Evolutionary conservation across 345 rosid genomes (phyloP), one percentile per base, ranked within the genome.

Genomic region (Populus deltoides): DNA sequence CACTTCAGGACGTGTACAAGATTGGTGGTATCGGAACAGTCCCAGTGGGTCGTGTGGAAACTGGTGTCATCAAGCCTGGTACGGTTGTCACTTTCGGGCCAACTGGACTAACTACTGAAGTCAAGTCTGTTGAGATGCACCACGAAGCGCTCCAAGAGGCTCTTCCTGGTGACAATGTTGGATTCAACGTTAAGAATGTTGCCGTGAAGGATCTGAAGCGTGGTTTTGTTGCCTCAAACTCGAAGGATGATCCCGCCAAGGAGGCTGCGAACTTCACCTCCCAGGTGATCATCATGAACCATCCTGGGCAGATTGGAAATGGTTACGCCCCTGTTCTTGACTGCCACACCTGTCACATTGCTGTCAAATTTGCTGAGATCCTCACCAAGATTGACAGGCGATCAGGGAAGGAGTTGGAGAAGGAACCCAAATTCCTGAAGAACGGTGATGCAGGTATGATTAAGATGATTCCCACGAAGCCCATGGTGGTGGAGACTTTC

Each of bases 91-190:
- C 97, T 11, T 92, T 90, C 16, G 93, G 87, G 39, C 97, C 97
- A 20, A 7, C 92, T 20, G 97, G 97, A 7, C 67, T 92, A 83
- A 90, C 93, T 17, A 91, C 97, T 86, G 95, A 92, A 87, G 95
- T 92, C 2, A 92, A 92, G 87, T 92, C 97, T 0, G 97, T 92
- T 61, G 97, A 92, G 95, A 92, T 92, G 97, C 97, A 92, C 80
- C 97, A 92, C 17, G 95, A 92, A 75, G 87, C 97, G 12, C 95
- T 92, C 53, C 75, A 38, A 0, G 97, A 92, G 83, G 97, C 94
- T 2, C 89, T 90, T 10, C 97, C 94, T 0, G 94, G 97, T 61
- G 97, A 92, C 80, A 92, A 92, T 27, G 92, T 92, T 0, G 94
- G 94, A 3, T 91, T 92, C 87, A 92, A 92, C 0, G 97, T 92